Evolutionary conservation across 75 land plant species (phyloP), one percentile per base, ranked within the genome.

Genomic region (Cupressus sempervirens): DNA sequence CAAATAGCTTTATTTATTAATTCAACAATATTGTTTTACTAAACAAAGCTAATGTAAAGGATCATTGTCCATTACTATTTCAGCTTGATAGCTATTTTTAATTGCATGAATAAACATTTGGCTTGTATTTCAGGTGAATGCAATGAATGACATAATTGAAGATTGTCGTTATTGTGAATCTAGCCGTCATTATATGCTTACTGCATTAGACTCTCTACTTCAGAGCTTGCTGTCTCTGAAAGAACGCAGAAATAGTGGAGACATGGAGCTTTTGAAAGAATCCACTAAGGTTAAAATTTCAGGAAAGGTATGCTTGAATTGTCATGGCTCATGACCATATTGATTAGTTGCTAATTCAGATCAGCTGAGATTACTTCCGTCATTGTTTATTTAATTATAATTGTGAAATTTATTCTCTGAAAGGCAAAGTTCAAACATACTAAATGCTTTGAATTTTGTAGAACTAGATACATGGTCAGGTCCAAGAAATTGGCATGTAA

Each of bases 181-280:
- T 46, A 76, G 86, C 50, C 86, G 81, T 62, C 4, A 36, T 75
- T 38, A 82, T 86, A 80, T 88, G 32, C 73, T 93, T 41, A 41
- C 85, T 87, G 88, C 89, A 41, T 85, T 90, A 11, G 36, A 86
- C 87, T n/a, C 30, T 75, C 83, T 93, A 79, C 56, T 93, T 34
- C 48, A 83, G 35, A 68, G 76, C 18, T 54, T 91, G 10, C 36
- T 86, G 54, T 70, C 73, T 14, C 8, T 15, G 53, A 32, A 82
- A 12, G 32, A 32, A 53, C 32, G 7, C 38, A 13, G 38, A 34
- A 48, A 52, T 38, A 82, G 38, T 82, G 83, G 58, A 15, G 14
- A 23, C 3, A 15, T 10, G 4, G 36, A 82, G 62, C 34, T 82
- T 30, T 82, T 30, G 7, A 34, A 82, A 50, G 83, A 58, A 30